Base-by-base conservation (phyloP, 768 basidiomycete species). In the Russula sp. region DNA sequence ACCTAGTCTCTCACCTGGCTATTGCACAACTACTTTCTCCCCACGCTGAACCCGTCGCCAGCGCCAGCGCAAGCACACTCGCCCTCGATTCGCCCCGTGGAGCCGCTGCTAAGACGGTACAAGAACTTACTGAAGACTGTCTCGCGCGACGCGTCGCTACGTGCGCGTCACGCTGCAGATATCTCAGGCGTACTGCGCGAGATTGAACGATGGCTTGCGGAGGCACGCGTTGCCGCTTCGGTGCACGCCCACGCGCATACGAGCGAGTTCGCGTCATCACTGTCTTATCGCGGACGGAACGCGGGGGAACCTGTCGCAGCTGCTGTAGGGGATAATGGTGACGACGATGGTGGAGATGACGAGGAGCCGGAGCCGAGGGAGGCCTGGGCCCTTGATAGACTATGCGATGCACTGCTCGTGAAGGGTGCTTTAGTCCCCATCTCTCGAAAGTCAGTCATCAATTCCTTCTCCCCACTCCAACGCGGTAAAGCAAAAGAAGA, bases 1-100 rank as follows among this genome's bases (percentile, higher is more conserved):
- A 36, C 34, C 34, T 67, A 96, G 92, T 87, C 89, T 5, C 81
- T 95, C 79, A 72, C 77, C 49, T 97, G 94, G 92, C 81, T 97
- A 26, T 78, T 92, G 42, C 80, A 85, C 64, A 87, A 92, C 69
- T 97, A 94, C 73, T 95, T 92, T 73, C 78, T 89, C 13, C 92
- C 92, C 0, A 89, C 84, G 10, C 76, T 89, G 57, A 84, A 86
- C 70, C 84, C 73, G 14, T 26, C 76, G 59, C 56, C 73, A 32
- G 61, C 75, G 16, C 71, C 76, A 38, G 18, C 9, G 16, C 26
- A 20, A 20, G 18, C 10, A 22, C 36, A 11, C 18, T 4, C 30
- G 30, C 3, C 20, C n/a, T n/a, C 32, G 4, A 73, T 86, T 42
- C 82, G 87, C 18, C 81, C 87, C 1, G 75, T 95, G 30, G 72